phyloP scores from a whole-genome alignment of 495 filamentous ascomycete genomes.

The Oidiodendron maius region DNA sequence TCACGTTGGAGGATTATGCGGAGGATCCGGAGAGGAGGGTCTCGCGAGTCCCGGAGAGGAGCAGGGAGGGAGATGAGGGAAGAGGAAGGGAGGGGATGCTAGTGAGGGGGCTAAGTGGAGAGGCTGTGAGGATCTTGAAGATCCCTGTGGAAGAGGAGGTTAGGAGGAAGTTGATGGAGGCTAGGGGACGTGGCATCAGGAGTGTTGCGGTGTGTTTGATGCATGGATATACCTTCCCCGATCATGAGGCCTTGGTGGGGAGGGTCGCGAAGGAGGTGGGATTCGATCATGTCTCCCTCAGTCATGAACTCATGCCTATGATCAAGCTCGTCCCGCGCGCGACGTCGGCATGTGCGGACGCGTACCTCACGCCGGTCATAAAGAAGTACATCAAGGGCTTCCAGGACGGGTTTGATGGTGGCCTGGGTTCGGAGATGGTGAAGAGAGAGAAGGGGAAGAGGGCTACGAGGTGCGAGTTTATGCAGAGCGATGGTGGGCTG shows the following conservation, averaged over 20 bases:
- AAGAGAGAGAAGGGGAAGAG: constrained; percentile 46
- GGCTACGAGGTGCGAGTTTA: constrained; percentile 71
- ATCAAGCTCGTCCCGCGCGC: constrained; percentile 83
- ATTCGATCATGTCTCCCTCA: constrained; percentile 68
- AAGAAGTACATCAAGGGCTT: constrained; percentile 94
- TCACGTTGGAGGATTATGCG: constrained; percentile 84
- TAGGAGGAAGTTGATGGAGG: constrained; percentile 44
- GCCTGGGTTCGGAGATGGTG: constrained; percentile 62
- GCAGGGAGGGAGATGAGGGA: constrained; percentile 33
- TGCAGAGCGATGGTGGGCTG: constrained; percentile 79
- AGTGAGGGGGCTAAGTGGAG: constrained; percentile 61
- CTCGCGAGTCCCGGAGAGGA: constrained; percentile 41
- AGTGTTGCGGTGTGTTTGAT: constrained; percentile 76
- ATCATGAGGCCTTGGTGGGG: constrained; percentile 65
- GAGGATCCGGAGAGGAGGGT: constrained; percentile 63
- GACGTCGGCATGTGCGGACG: constrained; percentile 90
- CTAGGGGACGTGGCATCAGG: constrained; percentile 56
- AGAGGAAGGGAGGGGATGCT: constrained; percentile 39
- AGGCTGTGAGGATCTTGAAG: constrained; percentile 61
- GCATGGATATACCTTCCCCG: constrained; percentile 76
- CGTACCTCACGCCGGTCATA: constrained; percentile 92
- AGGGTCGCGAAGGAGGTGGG: constrained; percentile 65
- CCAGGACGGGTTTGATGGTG: constrained; percentile 65
- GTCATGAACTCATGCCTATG: constrained; percentile 86
- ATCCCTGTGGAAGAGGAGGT: constrained; percentile 50